These are phyloP conservation scores for Tolypocladium tundrense DNA, from an alignment of 2,329 filamentous ascomycete genomes.

Conservation along the genomic window DNA sequence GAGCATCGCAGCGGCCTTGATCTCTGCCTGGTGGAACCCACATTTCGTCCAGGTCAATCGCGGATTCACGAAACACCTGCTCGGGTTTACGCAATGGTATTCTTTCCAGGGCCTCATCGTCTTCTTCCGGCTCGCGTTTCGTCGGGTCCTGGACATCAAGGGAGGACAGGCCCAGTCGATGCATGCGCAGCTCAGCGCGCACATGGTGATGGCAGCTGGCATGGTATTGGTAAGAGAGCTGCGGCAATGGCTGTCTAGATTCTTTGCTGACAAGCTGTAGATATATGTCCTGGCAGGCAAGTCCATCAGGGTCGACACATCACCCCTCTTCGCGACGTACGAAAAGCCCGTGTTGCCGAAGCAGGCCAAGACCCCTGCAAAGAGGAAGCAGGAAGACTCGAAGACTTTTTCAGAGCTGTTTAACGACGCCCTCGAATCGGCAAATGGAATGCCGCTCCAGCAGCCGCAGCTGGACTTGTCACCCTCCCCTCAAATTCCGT, in stretches of 20 bases:
- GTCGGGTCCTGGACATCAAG: conserved; percentile 29
- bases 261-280: conserved; percentile 20
- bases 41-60: conserved; percentile 48
- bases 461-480: conserved; percentile 8
- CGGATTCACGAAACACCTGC: conserved; percentile 50
- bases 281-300: conserved; percentile 32
- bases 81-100: conserved; percentile 56
- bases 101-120: conserved; percentile 52
- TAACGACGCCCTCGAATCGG: conserved; percentile 21
- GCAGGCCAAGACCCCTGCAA: conserved; percentile 12
- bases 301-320: conserved; percentile 46
- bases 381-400: conserved; percentile 18
- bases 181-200: conserved; percentile 37
- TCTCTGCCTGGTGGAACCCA: conserved; percentile 60
- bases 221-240: conserved; percentile 40
- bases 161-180: conserved; percentile 24
- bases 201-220: conserved; percentile 43
- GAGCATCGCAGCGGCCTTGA: conserved; percentile 36
- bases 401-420: conserved; percentile 33
- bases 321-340: conserved; percentile 36
- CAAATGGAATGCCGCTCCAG: conserved; percentile 6
- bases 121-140: conserved; percentile 40
- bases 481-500: conserved; percentile 4
- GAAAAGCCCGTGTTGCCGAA: conserved; percentile 14
- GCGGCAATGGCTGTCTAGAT: not conserved